These are phyloP conservation scores for Suhomyces choctaworum DNA, from an alignment of 1,139 yeast genomes.

Conservation along the genomic window DNA sequence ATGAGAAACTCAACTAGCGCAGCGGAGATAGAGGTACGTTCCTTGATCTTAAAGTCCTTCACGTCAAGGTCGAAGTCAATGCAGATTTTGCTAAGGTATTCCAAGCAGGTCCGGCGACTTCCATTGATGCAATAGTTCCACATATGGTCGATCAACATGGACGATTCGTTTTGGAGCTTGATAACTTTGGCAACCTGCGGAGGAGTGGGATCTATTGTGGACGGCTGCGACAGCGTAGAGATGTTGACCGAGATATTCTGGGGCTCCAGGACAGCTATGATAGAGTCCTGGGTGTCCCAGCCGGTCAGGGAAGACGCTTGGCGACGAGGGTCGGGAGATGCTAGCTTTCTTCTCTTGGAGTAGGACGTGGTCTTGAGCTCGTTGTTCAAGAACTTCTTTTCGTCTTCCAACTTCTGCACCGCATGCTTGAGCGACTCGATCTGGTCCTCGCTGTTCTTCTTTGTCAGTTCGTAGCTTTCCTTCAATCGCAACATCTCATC, in stretches of 20 bases:
- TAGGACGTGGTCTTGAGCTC: slow-evolving; percentile 33
- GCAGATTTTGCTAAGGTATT: slow-evolving; percentile 49
- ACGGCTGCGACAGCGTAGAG: not conserved
- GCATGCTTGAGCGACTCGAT: slow-evolving; percentile 42
- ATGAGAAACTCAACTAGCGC: slow-evolving; percentile 40
- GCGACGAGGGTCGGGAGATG: not conserved
- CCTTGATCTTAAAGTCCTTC: slow-evolving; percentile 31
- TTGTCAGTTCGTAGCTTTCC: slow-evolving; percentile 29
- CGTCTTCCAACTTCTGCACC: slow-evolving; percentile 64
- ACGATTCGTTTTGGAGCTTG: slow-evolving; percentile 35
- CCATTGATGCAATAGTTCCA: slow-evolving; percentile 52
- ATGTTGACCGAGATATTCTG: slow-evolving; percentile 6
- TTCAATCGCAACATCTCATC: slow-evolving; percentile 46
- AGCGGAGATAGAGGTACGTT: slow-evolving; percentile 34
- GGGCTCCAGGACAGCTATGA: not conserved
- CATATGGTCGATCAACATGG: slow-evolving; percentile 36
- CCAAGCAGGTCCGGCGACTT: slow-evolving; percentile 46
- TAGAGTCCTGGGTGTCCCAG: not conserved
- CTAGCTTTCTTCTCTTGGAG: slow-evolving; percentile 13
- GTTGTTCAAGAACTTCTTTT: slow-evolving; percentile 61
- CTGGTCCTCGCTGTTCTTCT: slow-evolving; percentile 42
- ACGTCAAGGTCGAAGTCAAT: slow-evolving; percentile 34
- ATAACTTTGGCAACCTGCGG: slow-evolving; percentile 17
- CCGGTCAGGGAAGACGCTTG: not conserved
- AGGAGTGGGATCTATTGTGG: not conserved